These are phyloP conservation scores for Myxozyma neglecta DNA, from an alignment of 805 yeast species.

Conservation along the genomic window DNA sequence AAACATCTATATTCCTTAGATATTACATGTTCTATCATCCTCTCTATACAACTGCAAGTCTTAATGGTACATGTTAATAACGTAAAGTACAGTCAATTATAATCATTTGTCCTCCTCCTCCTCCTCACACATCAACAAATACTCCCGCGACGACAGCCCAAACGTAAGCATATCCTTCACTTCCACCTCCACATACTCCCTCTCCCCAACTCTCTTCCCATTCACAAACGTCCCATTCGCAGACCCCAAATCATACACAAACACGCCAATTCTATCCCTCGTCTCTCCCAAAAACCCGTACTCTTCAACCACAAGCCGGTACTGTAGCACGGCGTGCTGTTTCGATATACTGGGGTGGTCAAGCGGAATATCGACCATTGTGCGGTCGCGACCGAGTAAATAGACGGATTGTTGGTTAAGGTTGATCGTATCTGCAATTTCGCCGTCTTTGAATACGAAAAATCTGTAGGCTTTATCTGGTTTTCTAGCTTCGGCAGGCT, in stretches of 20 bases:
- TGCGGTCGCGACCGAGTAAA: conserved; percentile 32
- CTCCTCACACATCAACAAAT: conserved; percentile 29
- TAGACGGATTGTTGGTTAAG: conserved; percentile 29
- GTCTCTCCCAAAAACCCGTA: conserved; percentile 13
- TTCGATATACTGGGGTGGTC: conserved; percentile 68
- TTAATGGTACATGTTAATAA: no score
- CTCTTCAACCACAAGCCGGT: conserved; percentile 35
- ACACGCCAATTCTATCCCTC: conserved; percentile 36
- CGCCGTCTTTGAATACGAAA: conserved; percentile 31
- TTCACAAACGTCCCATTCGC: conserved; percentile 51
- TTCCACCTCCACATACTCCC: conserved; percentile 47
- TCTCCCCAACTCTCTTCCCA: conserved; percentile 43
- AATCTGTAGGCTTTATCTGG: conserved; percentile 28
- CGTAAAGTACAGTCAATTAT: no score
- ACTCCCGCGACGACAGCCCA: conserved; percentile 37
- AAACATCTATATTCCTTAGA: no score
- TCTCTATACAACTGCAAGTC: no score
- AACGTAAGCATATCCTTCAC: conserved; percentile 47
- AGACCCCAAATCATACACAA: conserved; percentile 50
- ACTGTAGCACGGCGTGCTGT: conserved; percentile 55
- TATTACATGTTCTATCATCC: no score
- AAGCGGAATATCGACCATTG: conserved; percentile 29
- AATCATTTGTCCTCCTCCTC: no score
- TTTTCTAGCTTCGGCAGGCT: conserved; percentile 30
- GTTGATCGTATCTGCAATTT: conserved; percentile 23